These are phyloP conservation scores for Polytrichum commune DNA, from an alignment of 225 moss, liverwort and hornwort species.

Conservation along the genomic window DNA sequence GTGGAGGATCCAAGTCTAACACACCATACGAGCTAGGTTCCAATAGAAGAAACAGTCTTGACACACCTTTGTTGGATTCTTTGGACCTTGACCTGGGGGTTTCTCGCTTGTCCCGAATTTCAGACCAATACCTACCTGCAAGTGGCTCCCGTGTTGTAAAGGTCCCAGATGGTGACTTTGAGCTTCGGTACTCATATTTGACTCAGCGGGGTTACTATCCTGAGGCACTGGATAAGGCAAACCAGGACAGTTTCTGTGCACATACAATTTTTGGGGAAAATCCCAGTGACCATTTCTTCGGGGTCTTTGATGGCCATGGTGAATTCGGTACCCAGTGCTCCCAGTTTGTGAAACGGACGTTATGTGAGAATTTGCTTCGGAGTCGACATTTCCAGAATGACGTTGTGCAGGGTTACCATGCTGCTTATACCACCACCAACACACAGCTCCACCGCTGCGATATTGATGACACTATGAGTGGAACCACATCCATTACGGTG, in stretches of 20 bases:
- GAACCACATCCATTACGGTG: constrained; percentile 87
- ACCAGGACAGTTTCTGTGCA: constrained; percentile 89
- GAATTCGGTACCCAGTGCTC: constrained; percentile 95
- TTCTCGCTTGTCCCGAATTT: constrained; percentile 69
- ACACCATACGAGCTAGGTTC: constrained; percentile 35
- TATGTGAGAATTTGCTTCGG: constrained; percentile 77
- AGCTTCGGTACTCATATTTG: constrained; percentile 80
- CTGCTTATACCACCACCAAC: constrained; percentile 71
- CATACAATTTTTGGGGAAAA: constrained; percentile 75
- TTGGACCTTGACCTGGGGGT: constrained; percentile 56
- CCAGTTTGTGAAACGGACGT: constrained; percentile 71
- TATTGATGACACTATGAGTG: constrained; percentile 96
- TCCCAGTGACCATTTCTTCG: constrained; percentile 84
- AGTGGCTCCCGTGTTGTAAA: constrained; percentile 71
- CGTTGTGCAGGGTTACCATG: constrained; percentile 80
- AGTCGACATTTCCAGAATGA: constrained; percentile 63
- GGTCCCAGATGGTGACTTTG: constrained; percentile 48
- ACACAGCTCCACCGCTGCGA: constrained; percentile 69
- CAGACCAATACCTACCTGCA: constrained; percentile 65
- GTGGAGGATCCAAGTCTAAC: constrained; percentile 21
- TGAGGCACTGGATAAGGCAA: constrained; percentile 89
- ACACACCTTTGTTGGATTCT: constrained; percentile 21
- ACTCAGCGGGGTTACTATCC: constrained; percentile 97
- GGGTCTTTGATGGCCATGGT: constrained; percentile 94
- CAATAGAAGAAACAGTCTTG: constrained; percentile 10